phyloP scores from a whole-genome alignment of 169 alveolate species.

The Babesia ovata region DNA sequence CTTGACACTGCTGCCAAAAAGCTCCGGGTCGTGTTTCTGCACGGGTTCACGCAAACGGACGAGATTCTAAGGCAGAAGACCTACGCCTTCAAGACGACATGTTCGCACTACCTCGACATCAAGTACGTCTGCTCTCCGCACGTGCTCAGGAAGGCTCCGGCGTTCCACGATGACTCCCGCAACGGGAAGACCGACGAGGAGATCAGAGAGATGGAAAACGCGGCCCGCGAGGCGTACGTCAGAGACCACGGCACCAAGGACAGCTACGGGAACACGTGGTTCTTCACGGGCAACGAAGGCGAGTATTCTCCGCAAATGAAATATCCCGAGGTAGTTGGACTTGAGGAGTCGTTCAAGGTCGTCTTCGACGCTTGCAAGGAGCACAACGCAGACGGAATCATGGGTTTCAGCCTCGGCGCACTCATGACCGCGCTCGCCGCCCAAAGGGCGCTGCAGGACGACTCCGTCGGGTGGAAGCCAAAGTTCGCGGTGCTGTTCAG shows the following conservation, averaged over 20 bases:
- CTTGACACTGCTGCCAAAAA: neutral
- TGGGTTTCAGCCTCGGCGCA: conserved; percentile 70
- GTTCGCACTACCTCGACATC: conserved; percentile 43
- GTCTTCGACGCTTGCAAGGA: conserved; percentile 61
- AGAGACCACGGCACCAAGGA: conserved; percentile 49
- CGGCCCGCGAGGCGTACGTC: conserved; percentile 33
- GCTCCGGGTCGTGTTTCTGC: conserved; percentile 53
- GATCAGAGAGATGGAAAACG: conserved; percentile 44
- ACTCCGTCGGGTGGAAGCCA: conserved; percentile 63
- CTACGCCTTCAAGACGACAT: conserved; percentile 18
- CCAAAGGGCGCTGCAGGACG: conserved; percentile 46
- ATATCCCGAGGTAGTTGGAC: conserved; percentile 31
- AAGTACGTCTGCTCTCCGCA: conserved; percentile 60
- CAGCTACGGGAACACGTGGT: conserved; percentile 62
- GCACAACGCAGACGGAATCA: conserved; percentile 57
- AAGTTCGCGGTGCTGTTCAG: conserved; percentile 54
- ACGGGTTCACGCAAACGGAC: conserved; percentile 54
- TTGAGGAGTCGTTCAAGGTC: conserved; percentile 58
- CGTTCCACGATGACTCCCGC: conserved; percentile 21
- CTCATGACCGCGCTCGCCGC: conserved; percentile 47
- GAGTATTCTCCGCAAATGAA: conserved; percentile 46
- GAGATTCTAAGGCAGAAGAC: conserved; percentile 39
- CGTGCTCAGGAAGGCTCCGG: conserved; percentile 37
- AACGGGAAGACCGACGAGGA: conserved; percentile 48
- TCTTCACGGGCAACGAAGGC: conserved; percentile 38